These are phyloP conservation scores for Laburnicola sp. DNA, from an alignment of 2,329 filamentous ascomycete genomes.

Conservation along the genomic window DNA sequence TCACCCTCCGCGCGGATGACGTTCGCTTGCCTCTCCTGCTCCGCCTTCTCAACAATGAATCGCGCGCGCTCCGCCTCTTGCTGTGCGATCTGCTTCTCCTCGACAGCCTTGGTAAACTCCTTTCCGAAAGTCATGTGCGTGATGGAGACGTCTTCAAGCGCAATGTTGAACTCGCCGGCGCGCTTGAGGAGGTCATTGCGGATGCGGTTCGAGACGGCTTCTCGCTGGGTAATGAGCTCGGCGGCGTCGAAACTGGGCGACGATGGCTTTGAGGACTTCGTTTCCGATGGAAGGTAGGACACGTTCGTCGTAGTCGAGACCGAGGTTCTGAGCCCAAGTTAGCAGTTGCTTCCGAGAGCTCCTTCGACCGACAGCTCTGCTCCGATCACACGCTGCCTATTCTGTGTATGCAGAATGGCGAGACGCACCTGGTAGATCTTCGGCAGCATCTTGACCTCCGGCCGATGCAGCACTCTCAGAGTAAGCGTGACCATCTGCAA, in stretches of 20 bases:
- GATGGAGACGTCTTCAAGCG: conserved; percentile 97
- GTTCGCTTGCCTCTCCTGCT: conserved; percentile 98
- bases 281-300: conserved; percentile 59
- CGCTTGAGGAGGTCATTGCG: conserved; percentile 88
- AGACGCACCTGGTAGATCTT: conserved; percentile 92
- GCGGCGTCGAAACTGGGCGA: conserved; percentile 59
- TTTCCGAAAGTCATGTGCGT: conserved; percentile 99
- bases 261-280: conserved; percentile 59
- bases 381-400: no score
- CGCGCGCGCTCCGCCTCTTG: conserved; percentile 96
- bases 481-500: conserved; percentile 99
- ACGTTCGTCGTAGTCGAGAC: conserved; percentile 88
- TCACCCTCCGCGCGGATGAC: conserved; percentile 98
- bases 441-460: conserved; percentile 87
- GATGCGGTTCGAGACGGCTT: conserved; percentile 94
- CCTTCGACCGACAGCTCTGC: no score
- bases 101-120: conserved; percentile 97
- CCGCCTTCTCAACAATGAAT: conserved; percentile 97
- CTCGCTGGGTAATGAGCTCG: conserved; percentile 90
- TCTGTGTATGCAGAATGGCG: not conserved
- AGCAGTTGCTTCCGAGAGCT: conserved; percentile 5
- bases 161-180: conserved; percentile 97
- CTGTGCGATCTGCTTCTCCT: conserved; percentile 99
- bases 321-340: conserved; percentile 72
- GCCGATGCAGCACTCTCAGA: conserved; percentile 89